These are phyloP conservation scores for Fulvia fulva DNA, from an alignment of 2,329 filamentous ascomycete genomes.

Conservation along the genomic window DNA sequence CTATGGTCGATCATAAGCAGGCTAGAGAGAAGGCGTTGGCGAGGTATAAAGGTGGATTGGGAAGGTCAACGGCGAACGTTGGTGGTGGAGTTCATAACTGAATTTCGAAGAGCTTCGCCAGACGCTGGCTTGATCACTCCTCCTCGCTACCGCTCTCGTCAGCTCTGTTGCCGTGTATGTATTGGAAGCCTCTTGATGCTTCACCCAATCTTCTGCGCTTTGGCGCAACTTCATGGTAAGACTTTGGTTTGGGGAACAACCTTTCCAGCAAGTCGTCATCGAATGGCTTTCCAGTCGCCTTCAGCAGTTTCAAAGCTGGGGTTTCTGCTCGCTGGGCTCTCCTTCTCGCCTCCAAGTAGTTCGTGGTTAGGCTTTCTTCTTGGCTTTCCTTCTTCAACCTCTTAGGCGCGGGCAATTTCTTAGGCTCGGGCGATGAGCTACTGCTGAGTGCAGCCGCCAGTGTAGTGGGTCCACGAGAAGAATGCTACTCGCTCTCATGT, in stretches of 20 bases:
- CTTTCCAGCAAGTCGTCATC: neutral
- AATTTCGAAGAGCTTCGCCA: neutral
- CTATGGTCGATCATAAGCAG: conserved; percentile 70
- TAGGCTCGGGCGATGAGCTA: neutral
- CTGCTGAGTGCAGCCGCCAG: neutral
- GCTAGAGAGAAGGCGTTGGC: conserved; percentile 63
- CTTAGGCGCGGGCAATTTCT: neutral
- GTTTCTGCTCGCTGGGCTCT: neutral
- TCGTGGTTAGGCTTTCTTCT: neutral
- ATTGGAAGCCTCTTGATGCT: neutral
- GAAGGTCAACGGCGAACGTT: conserved; percentile 45
- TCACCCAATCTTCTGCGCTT: neutral
- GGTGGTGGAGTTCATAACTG: conserved; percentile 33
- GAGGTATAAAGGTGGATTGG: conserved; percentile 65
- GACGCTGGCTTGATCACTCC: neutral
- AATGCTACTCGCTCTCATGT: conserved; percentile 8
- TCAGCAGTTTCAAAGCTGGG: neutral
- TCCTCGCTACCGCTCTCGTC: neutral
- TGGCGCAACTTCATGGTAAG: neutral
- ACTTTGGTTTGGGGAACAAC: neutral
- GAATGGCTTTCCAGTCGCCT: neutral
- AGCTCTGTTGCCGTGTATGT: neutral
- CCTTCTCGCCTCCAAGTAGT: too few relatives aligned
- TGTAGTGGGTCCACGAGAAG: neutral
- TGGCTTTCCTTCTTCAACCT: neutral